Conservation (phyloP, 2,329 filamentous ascomycete species). For the Exutisphaerella laricina region DNA sequence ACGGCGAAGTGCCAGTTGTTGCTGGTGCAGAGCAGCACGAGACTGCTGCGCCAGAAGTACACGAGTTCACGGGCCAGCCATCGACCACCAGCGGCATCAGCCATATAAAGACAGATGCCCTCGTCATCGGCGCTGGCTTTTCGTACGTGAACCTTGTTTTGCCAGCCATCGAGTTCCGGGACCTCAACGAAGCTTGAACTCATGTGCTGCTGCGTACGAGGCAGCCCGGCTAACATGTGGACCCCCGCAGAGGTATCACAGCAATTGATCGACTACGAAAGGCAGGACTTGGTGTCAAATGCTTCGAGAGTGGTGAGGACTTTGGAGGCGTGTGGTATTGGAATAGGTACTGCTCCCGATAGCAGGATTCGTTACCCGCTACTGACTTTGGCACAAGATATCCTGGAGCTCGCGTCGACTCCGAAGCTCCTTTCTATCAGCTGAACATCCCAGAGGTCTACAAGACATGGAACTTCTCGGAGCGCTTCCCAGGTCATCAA, state of each 20-base stretch:
- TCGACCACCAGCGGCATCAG: constrained; percentile 3
- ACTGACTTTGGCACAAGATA: constrained; percentile 20
- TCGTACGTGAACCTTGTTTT: too few species aligned
- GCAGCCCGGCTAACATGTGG: too few species aligned
- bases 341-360: constrained; percentile 33
- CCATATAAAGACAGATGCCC: constrained; percentile 20
- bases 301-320: constrained; percentile 34
- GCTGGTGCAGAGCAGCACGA: constrained; percentile 6
- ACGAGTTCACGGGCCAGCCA: constrained; percentile 11
- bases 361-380: constrained; percentile 11
- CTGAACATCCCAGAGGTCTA: constrained; percentile 43
- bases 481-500: constrained; percentile 29
- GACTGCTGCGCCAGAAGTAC: constrained; percentile 7
- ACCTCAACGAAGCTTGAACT: too few species aligned
- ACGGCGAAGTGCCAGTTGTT: constrained; percentile 14
- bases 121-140: constrained; percentile 39
- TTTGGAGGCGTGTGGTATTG: constrained; percentile 38
- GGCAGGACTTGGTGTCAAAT: constrained; percentile 30
- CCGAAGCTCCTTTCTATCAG: constrained; percentile 44
- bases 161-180: too few species aligned
- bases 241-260: too few species aligned
- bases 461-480: constrained; percentile 51
- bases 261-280: constrained; percentile 33
- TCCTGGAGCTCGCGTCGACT: constrained; percentile 45
- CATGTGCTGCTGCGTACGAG: too few species aligned